phyloP scores from a whole-genome alignment of 345 rosid species.

The Theobroma cacao region DNA sequence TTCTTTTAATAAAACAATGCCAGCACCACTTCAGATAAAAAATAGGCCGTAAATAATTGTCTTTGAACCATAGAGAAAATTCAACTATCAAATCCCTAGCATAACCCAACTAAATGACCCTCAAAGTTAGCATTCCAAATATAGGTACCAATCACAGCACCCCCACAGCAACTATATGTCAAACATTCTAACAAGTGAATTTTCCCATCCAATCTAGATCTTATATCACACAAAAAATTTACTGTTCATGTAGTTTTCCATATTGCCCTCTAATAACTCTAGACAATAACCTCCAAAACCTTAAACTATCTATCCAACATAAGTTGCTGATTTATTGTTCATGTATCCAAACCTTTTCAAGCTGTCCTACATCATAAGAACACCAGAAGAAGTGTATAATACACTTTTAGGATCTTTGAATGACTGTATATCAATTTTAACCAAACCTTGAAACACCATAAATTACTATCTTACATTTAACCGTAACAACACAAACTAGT shows the following conservation, averaged over 20 bases:
- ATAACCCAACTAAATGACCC: not conserved
- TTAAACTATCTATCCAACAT: too few relatives aligned
- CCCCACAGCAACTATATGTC: too few relatives aligned
- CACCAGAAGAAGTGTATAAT: not conserved
- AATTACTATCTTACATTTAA: not conserved
- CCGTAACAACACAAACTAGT: not conserved
- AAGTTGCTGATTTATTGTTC: too few relatives aligned
- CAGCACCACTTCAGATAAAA: not conserved
- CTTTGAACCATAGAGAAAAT: not conserved
- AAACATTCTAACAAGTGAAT: too few relatives aligned
- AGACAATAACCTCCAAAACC: too few relatives aligned
- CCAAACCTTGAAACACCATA: not conserved
- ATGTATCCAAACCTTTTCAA: not conserved
- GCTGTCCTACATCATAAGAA: not conserved
- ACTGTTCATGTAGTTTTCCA: too few relatives aligned
- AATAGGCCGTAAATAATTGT: not conserved
- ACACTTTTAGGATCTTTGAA: not conserved
- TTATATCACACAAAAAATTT: too few relatives aligned
- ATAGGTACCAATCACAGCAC: too few relatives aligned
- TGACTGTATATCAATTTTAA: not conserved
- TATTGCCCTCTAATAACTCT: too few relatives aligned
- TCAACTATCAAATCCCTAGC: not conserved
- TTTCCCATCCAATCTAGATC: too few relatives aligned
- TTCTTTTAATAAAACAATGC: not conserved
- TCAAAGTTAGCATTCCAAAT: too few relatives aligned